phyloP scores from a whole-genome alignment of 495 filamentous ascomycete species.

The Neohortaea acidophila region DNA sequence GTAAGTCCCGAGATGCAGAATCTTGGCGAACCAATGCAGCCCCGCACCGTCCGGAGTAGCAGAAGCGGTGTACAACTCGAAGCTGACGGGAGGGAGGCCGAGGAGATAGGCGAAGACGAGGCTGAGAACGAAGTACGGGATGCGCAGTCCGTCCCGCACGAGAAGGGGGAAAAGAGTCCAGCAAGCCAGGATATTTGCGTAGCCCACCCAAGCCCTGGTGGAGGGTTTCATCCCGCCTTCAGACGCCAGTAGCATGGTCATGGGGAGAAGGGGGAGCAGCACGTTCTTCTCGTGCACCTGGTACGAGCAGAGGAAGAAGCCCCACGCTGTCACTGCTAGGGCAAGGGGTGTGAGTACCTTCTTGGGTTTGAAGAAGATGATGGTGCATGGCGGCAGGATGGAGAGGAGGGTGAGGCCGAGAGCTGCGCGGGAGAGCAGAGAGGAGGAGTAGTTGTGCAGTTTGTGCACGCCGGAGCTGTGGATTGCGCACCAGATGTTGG shows the following conservation, averaged over 20 bases:
- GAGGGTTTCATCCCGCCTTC: constrained; percentile 59
- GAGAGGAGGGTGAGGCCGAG: constrained; percentile 58
- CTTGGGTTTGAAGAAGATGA: constrained; percentile 64
- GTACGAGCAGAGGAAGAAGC: constrained; percentile 92
- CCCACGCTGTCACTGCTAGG: constrained; percentile 74
- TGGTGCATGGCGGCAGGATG: constrained; percentile 59
- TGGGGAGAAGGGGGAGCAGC: constrained; percentile 75
- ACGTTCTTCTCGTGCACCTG: constrained; percentile 98
- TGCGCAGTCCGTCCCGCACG: constrained; percentile 60
- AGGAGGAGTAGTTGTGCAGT: constrained; percentile 42
- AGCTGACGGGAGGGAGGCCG: constrained; percentile 63
- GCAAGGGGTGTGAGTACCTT: constrained; percentile 64
- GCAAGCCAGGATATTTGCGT: constrained; percentile 74
- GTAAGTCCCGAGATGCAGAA: constrained; percentile 65
- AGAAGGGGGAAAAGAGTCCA: constrained; percentile 94
- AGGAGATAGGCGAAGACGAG: constrained; percentile 82
- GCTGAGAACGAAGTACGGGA: constrained; percentile 73
- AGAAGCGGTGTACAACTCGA: constrained; percentile 44
- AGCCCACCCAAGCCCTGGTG: constrained; percentile 76
- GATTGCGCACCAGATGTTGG: constrained; percentile 89
- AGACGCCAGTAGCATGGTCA: constrained; percentile 70
- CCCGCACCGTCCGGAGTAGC: constrained; percentile 14
- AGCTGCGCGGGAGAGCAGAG: constrained; percentile 59
- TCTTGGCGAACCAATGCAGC: constrained; percentile 38
- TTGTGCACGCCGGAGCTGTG: constrained; percentile 64